Conservation (phyloP, 768 basidiomycete species). For the Lentinula boryana region DNA sequence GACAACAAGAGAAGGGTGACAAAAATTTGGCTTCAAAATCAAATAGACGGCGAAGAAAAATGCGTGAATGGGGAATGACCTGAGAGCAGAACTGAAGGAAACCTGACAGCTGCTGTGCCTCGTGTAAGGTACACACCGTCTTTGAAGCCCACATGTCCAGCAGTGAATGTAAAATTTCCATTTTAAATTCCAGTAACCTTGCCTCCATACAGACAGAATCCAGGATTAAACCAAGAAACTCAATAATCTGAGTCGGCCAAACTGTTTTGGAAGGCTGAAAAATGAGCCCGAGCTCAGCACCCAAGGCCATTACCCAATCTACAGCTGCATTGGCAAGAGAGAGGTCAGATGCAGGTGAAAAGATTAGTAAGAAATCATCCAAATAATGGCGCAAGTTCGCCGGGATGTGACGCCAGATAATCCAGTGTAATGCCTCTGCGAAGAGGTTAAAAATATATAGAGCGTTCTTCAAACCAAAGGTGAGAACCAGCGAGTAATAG, state of each 20-base stretch:
- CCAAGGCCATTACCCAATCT: conserved; percentile 24
- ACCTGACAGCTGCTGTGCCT: conserved; percentile 25
- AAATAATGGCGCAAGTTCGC: conserved; percentile 25
- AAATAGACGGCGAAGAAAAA: conserved; percentile 22
- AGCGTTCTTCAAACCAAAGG: conserved; percentile 25
- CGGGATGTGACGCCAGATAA: conserved; percentile 27
- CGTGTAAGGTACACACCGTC: conserved; percentile 13
- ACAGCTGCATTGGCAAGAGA: conserved; percentile 11
- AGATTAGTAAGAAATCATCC: conserved; percentile 16
- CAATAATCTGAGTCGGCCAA: conserved; percentile 14
- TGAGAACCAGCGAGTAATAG: conserved; percentile 24
- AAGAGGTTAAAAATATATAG: conserved; percentile 36
- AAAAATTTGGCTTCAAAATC: conserved; percentile 22
- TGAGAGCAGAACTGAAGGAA: conserved; percentile 27
- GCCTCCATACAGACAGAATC: conserved; percentile 23
- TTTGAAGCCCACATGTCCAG: conserved; percentile 18
- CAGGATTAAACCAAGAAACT: conserved; percentile 23
- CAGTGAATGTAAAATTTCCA: conserved; percentile 16
- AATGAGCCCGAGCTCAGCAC: conserved; percentile 20
- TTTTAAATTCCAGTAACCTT: conserved; percentile 24
- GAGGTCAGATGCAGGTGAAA: conserved; percentile 7
- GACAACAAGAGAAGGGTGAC: conserved; percentile 12
- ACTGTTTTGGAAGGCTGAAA: conserved; percentile 24
- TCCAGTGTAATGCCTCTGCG: conserved; percentile 34
- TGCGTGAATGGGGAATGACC: conserved; percentile 22